These are phyloP conservation scores for Ceratocystis papillata DNA, from an alignment of 2,329 filamentous ascomycete species.

Conservation along the genomic window DNA sequence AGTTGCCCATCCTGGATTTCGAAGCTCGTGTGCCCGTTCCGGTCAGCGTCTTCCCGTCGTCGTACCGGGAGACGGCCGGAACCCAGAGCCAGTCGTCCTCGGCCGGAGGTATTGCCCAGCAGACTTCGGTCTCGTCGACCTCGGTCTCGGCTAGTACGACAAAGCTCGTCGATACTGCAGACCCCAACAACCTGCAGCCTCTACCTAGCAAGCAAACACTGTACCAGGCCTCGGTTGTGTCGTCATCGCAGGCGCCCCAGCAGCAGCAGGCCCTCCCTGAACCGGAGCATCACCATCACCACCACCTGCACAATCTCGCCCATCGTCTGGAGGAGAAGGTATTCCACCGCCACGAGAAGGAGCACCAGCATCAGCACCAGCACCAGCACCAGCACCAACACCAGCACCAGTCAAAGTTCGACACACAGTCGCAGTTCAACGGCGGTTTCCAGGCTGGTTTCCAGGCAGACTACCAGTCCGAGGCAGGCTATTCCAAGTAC, in stretches of 20 bases:
- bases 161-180: conserved; percentile 32
- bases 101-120: conserved; percentile 26
- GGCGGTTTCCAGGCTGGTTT: neutral
- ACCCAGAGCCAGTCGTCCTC: conserved; percentile 12
- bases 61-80: conserved; percentile 57
- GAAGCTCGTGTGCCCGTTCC: conserved; percentile 98
- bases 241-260: conserved; percentile 17
- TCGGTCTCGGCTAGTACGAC: conserved; percentile 34
- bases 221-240: conserved; percentile 22
- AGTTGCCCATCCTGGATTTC: conserved; percentile 99
- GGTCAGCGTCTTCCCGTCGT: conserved; percentile 99
- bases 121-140: conserved; percentile 25
- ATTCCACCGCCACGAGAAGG: conserved; percentile 5
- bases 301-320: conserved; percentile 12
- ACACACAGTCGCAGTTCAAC: conserved; percentile 1
- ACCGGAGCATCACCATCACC: conserved; percentile 19
- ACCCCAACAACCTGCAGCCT: conserved; percentile 66
- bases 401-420: neutral
- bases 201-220: conserved; percentile 23
- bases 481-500: neutral
- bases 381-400: neutral
- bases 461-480: neutral
- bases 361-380: neutral
- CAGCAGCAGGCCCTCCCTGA: conserved; percentile 8
- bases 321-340: conserved; percentile 5